phyloP scores from a whole-genome alignment of 2,329 filamentous ascomycete species.

The Purpureocillium lavendulum region DNA sequence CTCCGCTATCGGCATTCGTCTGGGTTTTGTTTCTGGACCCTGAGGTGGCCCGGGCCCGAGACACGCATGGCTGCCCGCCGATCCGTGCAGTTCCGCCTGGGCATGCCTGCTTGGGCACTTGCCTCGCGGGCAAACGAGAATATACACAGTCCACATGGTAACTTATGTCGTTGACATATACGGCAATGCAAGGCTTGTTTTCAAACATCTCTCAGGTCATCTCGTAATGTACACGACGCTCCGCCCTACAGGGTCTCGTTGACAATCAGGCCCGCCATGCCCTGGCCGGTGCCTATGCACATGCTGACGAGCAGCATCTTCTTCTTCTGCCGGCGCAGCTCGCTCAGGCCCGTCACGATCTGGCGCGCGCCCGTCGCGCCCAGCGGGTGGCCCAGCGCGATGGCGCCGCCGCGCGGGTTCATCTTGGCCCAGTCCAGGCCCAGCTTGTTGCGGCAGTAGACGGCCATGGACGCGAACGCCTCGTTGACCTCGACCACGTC shows the following conservation, averaged over 20 bases:
- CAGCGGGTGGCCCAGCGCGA: slow-evolving; percentile 76
- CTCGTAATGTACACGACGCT: too few species aligned
- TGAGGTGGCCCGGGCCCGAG: too few species aligned
- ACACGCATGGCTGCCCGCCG: too few species aligned
- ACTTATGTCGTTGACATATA: too few species aligned
- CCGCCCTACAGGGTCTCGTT: slow-evolving; percentile 34
- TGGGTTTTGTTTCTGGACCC: too few species aligned
- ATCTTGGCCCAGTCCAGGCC: slow-evolving; percentile 67
- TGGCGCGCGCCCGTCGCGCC: slow-evolving; percentile 70
- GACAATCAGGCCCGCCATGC: slow-evolving; percentile 59
- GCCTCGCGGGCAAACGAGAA: not conserved
- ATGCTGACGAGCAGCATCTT: slow-evolving; percentile 89
- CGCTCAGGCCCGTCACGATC: slow-evolving; percentile 83
- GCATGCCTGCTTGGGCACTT: too few species aligned
- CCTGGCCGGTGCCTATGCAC: slow-evolving; percentile 67
- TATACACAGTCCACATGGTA: too few species aligned
- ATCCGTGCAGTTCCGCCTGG: too few species aligned
- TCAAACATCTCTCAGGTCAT: too few species aligned
- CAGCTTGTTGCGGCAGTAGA: slow-evolving; percentile 76
- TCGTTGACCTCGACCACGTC: slow-evolving; percentile 95
- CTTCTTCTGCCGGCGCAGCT: slow-evolving; percentile 76
- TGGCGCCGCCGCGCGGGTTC: slow-evolving; percentile 74
- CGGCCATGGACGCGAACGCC: slow-evolving; percentile 95
- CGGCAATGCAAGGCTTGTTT: too few species aligned
- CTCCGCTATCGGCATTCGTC: too few species aligned